phyloP scores from a whole-genome alignment of 768 basidiomycete genomes.

The Pisolithus tinctorius region DNA sequence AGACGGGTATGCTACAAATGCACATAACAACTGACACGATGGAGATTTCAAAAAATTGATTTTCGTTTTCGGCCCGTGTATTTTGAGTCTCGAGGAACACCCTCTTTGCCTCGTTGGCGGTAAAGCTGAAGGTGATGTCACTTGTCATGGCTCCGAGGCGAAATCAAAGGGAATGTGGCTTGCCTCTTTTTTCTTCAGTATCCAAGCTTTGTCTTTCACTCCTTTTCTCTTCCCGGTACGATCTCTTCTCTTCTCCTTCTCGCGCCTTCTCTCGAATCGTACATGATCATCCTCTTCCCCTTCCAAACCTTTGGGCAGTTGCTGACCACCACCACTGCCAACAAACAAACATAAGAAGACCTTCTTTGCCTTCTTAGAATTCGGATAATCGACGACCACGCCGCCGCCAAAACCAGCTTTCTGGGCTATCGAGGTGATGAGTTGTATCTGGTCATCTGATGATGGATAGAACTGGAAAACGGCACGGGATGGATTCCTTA shows the following conservation, averaged over 20 bases:
- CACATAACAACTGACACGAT: conserved; percentile 6
- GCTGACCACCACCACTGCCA: conserved; percentile 64
- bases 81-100: conserved; percentile 79
- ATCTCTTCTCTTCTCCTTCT: conserved; percentile 50
- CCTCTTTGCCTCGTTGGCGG: conserved; percentile 77
- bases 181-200: conserved; percentile 95
- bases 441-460: conserved; percentile 92
- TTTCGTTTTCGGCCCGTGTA: conserved; percentile 90
- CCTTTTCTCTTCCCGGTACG: conserved; percentile 64
- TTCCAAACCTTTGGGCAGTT: conserved; percentile 73
- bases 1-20: conserved; percentile 13
- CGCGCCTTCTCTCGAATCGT: conserved; percentile 73
- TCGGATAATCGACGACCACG: conserved; percentile 94
- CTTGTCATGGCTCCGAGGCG: conserved; percentile 1
- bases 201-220: conserved; percentile 84
- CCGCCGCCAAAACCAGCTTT: conserved; percentile 96
- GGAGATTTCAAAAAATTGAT: conserved; percentile 55
- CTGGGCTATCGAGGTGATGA: conserved; percentile 90
- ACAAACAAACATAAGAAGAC: conserved; percentile 92
- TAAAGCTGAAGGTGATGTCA: conserved; percentile 48
- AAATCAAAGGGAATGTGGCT: conserved; percentile 13
- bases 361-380: conserved; percentile 92
- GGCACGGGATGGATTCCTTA: conserved; percentile 80
- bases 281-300: conserved; percentile 58
- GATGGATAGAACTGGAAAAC: conserved; percentile 95